Evolutionary conservation across 2,329 filamentous ascomycete species (phyloP), one percentile per base, ranked within the genome.

Genomic region (Aspergillus glaucus): DNA sequence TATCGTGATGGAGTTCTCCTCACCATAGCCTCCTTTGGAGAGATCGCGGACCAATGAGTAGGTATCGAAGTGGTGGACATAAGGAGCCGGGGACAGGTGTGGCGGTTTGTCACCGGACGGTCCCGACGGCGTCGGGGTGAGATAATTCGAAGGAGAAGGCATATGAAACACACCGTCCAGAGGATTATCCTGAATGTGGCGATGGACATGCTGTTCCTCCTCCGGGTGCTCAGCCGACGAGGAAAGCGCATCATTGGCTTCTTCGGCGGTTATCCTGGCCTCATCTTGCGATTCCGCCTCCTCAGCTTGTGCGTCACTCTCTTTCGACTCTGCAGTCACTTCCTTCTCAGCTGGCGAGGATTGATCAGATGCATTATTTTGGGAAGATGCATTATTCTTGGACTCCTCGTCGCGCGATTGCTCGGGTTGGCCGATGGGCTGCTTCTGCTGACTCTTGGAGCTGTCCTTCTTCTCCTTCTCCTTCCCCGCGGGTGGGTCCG

Each of bases 51-150:
- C 93, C 4, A 97, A 79, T 12, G 83, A 85, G 69, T 93, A 98
- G 21, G 86, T 95, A 71, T 98, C 92, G 69, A 98, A 98, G 71
- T 97, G 90, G 72, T 98, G 93, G 30, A 95, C 84, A 64, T 95
- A 94, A 1, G 85, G 87, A 6, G 87, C 81, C 0, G 88, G 63
- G 87, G 79, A 59, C 53, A 71, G 52, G 64, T 90, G 84, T 4
- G 85, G 85, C 19, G 81, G 79, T 56, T 79, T 78, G 22, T 73
- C 61, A 46, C 73, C 57, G 6, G 62, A 55, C 2, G 60, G 47
- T 4, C 58, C 55, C 5, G 55, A 37, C 9, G 58, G 57, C 3
- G 62, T 59, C 2, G 66, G 59, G 0, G 63, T 61, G 19, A 66
- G 57, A 50, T 62, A 62, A 44, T 62, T 65, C 22, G 65, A 63